phyloP scores from a whole-genome alignment of 2,329 filamentous ascomycete genomes.

The Xylogone sp. region DNA sequence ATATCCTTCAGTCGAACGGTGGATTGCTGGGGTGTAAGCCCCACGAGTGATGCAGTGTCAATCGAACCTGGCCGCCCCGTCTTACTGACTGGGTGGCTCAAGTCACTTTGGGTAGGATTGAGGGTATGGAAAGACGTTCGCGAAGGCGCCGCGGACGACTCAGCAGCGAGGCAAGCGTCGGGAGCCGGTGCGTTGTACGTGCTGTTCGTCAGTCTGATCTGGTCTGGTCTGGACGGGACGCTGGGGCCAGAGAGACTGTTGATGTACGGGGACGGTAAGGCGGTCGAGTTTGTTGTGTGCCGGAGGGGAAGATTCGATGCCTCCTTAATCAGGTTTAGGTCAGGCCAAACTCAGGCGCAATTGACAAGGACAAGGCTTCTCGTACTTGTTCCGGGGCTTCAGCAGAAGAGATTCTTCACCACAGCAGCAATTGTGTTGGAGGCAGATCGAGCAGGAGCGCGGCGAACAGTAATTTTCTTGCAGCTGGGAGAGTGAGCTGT shows the following conservation, averaged over 20 bases:
- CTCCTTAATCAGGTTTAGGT: not conserved
- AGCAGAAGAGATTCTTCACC: not conserved
- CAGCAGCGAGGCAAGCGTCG: not conserved
- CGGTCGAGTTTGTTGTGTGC: not conserved
- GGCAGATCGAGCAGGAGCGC: not conserved
- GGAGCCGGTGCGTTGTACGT: not conserved
- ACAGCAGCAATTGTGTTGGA: not conserved
- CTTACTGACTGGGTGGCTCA: not conserved
- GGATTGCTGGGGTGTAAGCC: not conserved
- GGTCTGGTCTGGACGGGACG: not conserved
- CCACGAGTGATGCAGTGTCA: not conserved
- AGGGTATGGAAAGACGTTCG: not conserved
- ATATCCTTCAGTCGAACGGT: slow-evolving; percentile 15
- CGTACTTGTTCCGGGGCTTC: not conserved
- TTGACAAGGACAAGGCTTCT: not conserved
- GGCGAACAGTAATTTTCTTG: not conserved
- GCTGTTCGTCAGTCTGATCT: not conserved
- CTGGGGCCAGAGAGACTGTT: not conserved
- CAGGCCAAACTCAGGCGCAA: not conserved
- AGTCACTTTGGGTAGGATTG: not conserved
- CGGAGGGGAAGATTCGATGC: not conserved
- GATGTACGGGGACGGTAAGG: too few relatives aligned
- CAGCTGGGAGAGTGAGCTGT: not conserved
- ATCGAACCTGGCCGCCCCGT: not conserved
- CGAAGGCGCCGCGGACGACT: not conserved